A percentile compares a stretch with the other conserved stretches of the same genome.
phyloP scores from a whole-genome alignment of 1,284 basidiomycete genomes.

The Heterobasidion occidentale region DNA sequence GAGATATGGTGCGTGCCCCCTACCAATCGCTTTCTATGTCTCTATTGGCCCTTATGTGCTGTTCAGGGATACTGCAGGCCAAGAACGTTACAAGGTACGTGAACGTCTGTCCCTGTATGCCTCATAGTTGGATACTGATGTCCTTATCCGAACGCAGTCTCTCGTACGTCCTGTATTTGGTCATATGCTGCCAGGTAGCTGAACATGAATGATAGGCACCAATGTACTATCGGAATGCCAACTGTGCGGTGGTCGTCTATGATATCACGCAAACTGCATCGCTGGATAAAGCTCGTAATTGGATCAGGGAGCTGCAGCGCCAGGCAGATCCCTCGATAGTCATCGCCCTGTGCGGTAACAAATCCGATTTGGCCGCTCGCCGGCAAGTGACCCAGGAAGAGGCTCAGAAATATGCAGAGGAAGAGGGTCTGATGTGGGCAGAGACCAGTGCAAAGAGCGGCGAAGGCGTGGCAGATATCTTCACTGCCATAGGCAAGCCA shows the following conservation, averaged over 20 bases:
- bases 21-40: background rate
- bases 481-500: slow-evolving; percentile 74
- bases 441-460: slow-evolving; percentile 96
- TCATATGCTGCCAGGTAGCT: slow-evolving; percentile 4
- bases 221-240: slow-evolving; percentile 89
- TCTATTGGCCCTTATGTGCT: background rate
- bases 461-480: slow-evolving; percentile 85
- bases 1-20: slow-evolving; percentile 79
- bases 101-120: slow-evolving; percentile 16
- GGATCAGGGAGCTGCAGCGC: slow-evolving; percentile 95
- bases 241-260: slow-evolving; percentile 83
- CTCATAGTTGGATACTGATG: slow-evolving; percentile 4
- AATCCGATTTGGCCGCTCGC: slow-evolving; percentile 78
- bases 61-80: slow-evolving; percentile 83
- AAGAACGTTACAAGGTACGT: slow-evolving; percentile 82
- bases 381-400: slow-evolving; percentile 80
- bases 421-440: slow-evolving; percentile 92
- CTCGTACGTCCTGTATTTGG: slow-evolving; percentile 36
- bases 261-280: slow-evolving; percentile 83
- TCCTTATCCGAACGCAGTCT: slow-evolving; percentile 33
- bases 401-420: slow-evolving; percentile 89
- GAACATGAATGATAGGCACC: slow-evolving; percentile 51
- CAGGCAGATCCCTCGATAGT: slow-evolving; percentile 97
- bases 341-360: slow-evolving; percentile 95
- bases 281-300: slow-evolving; percentile 92